Evolutionary conservation across 2,329 filamentous ascomycete genomes (phyloP).

Genomic region (Ascochyta viciae-villosae): DNA sequence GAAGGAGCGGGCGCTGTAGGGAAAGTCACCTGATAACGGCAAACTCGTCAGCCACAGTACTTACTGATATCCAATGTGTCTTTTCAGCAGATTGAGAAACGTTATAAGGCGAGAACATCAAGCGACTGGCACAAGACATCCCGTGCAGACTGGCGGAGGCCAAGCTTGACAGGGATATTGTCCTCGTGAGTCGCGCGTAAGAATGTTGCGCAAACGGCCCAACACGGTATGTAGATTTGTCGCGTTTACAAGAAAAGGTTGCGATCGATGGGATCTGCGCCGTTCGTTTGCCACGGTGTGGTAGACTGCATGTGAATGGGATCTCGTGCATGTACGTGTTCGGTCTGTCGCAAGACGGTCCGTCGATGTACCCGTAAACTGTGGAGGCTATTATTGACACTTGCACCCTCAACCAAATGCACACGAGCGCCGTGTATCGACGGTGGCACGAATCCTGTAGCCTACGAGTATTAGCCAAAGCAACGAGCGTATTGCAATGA

Average conservation of each 20-base stretch:
- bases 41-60: background rate
- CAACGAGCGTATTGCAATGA: background rate
- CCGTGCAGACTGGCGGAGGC: slow-evolving; percentile 3
- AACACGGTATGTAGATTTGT: background rate
- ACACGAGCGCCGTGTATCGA: background rate
- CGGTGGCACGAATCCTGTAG: background rate
- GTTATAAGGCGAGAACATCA: background rate
- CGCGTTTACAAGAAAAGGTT: background rate
- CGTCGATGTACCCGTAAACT: background rate
- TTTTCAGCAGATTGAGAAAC: slow-evolving; percentile 8
- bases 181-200: background rate
- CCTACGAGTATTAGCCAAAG: background rate
- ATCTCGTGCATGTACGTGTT: slow-evolving; percentile 2
- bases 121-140: slow-evolving; percentile 1
- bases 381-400: background rate
- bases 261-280: background rate
- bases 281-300: slow-evolving; percentile 2
- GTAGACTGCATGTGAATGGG: slow-evolving; percentile 1
- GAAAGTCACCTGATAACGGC: background rate
- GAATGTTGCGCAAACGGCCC: background rate
- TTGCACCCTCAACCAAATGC: background rate
- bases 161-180: slow-evolving; percentile 1
- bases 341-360: slow-evolving; percentile 3
- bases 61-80: slow-evolving; percentile 1
- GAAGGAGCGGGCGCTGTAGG: background rate